Percentiles rank a stretch among this genome's conserved stretches.
phyloP scores from a whole-genome alignment of 345 rosid genomes.

The Lumnitzera littorea region DNA sequence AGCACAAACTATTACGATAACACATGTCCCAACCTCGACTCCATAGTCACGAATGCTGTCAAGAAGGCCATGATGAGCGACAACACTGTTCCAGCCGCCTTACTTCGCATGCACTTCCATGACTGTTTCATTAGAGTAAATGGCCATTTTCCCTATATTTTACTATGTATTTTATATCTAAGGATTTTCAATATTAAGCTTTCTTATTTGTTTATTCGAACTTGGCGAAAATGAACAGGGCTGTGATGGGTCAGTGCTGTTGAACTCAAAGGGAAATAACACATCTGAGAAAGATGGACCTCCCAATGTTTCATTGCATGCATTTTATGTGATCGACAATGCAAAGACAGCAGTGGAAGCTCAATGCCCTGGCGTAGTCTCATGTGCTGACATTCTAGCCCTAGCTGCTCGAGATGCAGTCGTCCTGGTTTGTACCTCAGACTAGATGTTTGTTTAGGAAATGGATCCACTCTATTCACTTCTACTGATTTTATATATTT shows the following conservation, averaged over 20 bases:
- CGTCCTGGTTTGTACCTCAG: slow-evolving; percentile 35
- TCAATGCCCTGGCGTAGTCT: slow-evolving; percentile 70
- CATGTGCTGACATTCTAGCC: slow-evolving; percentile 88
- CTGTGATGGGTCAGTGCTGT: slow-evolving; percentile 77
- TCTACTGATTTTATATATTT: too few species aligned
- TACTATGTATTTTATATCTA: too few species aligned
- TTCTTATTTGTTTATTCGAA: too few species aligned
- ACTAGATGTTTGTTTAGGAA: not conserved
- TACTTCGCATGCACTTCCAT: slow-evolving; percentile 86
- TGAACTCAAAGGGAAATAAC: slow-evolving; percentile 58
- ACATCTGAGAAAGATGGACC: slow-evolving; percentile 90
- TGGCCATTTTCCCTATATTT: too few species aligned
- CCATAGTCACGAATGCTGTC: slow-evolving; percentile 41
- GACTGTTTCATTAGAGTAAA: slow-evolving; percentile 72
- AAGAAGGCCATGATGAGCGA: slow-evolving; percentile 57
- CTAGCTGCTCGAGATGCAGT: slow-evolving; percentile 84
- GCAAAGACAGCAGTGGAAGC: slow-evolving; percentile 77
- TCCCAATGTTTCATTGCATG: slow-evolving; percentile 81
- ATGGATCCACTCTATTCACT: too few species aligned
- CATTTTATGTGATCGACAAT: slow-evolving; percentile 70
- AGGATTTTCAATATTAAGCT: too few species aligned
- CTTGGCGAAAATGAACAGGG: slow-evolving; percentile 32
- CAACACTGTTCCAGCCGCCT: slow-evolving; percentile 70
- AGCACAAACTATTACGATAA: slow-evolving; percentile 53
- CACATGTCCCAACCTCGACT: slow-evolving; percentile 55